A percentile compares a stretch with the other conserved stretches of the same genome.
Evolutionary conservation across 2,329 filamentous ascomycete species (phyloP).

Genomic region (Penicillium italicum): DNA sequence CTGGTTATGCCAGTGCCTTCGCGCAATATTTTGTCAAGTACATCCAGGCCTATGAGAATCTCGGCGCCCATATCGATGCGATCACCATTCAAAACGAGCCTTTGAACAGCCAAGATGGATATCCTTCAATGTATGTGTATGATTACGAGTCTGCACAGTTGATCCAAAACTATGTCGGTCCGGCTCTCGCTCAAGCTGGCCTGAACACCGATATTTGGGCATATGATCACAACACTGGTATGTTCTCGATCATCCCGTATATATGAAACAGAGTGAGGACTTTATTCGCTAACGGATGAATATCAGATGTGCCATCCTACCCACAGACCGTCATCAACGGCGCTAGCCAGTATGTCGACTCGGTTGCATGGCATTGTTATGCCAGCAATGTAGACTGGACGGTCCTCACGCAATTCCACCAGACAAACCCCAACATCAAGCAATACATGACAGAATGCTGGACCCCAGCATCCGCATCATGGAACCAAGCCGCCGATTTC

Average conservation of each 20-base stretch:
- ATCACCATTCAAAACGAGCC: constrained; percentile 42
- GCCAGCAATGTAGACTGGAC: constrained; percentile 33
- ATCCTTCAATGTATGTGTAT: constrained; percentile 40
- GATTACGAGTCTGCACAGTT: constrained; percentile 35
- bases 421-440: constrained; percentile 29
- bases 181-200: constrained; percentile 25
- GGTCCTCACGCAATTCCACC: constrained; percentile 37
- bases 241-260: not conserved
- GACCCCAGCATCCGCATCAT: constrained; percentile 25
- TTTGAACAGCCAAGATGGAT: constrained; percentile 37
- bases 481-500: constrained; percentile 28
- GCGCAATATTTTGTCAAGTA: constrained; percentile 40
- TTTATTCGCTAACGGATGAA: not conserved
- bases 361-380: constrained; percentile 43
- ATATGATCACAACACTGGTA: constrained; percentile 41
- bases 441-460: constrained; percentile 45
- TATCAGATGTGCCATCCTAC: constrained; percentile 31
- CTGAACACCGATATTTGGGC: constrained; percentile 31
- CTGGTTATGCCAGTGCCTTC: constrained; percentile 31
- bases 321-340: constrained; percentile 33
- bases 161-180: constrained; percentile 30
- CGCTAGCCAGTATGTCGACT: constrained; percentile 28
- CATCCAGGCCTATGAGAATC: constrained; percentile 33
- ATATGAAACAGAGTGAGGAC: not conserved
- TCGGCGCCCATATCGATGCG: constrained; percentile 35